Conservation (phyloP, 495 filamentous ascomycete species). For the Aspergillus avenaceus region DNA sequence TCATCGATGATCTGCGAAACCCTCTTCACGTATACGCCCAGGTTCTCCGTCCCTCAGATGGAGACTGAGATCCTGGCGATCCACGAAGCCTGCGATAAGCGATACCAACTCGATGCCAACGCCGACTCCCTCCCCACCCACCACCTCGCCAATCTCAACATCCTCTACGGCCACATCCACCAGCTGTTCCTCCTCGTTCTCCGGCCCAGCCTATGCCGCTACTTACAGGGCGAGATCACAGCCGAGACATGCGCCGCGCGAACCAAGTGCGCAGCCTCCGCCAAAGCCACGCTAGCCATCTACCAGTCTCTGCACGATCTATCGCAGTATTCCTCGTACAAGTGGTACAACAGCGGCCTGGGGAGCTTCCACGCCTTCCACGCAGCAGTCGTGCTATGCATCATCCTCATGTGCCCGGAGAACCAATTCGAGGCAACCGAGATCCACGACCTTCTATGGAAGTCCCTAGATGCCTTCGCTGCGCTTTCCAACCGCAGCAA, state of each 20-base stretch:
- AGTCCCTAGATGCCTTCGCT: constrained; percentile 35
- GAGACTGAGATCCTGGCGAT: constrained; percentile 35
- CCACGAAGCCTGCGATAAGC: constrained; percentile 34
- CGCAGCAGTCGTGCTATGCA: constrained; percentile 30
- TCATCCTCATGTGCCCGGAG: constrained; percentile 30
- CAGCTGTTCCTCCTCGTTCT: constrained; percentile 45
- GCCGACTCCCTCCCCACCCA: constrained; percentile 27
- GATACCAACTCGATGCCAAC: constrained; percentile 29
- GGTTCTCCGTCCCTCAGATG: constrained; percentile 24
- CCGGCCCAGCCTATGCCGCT: constrained; percentile 38
- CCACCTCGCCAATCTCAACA: constrained; percentile 42
- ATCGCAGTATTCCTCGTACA: constrained; percentile 34
- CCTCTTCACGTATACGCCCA: constrained; percentile 33
- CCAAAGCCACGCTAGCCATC: constrained; percentile 37
- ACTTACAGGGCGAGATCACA: constrained; percentile 38
- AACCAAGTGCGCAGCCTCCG: constrained; percentile 39
- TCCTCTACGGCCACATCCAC: constrained; percentile 44
- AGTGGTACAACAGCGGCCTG: constrained; percentile 44
- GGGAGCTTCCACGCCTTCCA: constrained; percentile 43
- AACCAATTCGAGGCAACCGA: constrained; percentile 29
- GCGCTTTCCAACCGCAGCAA: constrained; percentile 34
- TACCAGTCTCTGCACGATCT: constrained; percentile 35
- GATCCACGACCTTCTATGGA: constrained; percentile 26
- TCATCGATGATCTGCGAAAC: constrained; percentile 39
- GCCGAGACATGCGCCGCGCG: constrained; percentile 34